phyloP scores from a whole-genome alignment of 1,284 basidiomycete genomes.

The Irpex lacteus region DNA sequence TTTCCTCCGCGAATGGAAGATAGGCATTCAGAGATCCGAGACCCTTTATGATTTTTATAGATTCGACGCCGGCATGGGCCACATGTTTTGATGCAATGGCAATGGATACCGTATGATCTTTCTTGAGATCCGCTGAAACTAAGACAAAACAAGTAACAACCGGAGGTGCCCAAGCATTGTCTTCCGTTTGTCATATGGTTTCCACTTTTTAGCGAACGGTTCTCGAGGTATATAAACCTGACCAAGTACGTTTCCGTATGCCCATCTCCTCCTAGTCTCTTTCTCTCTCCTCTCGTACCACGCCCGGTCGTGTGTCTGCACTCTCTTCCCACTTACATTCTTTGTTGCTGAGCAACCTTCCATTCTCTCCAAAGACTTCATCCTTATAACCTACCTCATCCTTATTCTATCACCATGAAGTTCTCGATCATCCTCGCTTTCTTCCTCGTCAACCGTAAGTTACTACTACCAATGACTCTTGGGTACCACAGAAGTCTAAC shows the following conservation, averaged over 20 bases:
- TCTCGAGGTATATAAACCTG: not conserved
- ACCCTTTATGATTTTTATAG: no score
- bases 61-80: not conserved
- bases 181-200: not conserved
- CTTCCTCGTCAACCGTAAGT: constrained; percentile 1
- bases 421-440: constrained; percentile 1
- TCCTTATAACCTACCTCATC: not conserved
- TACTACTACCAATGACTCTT: not conserved
- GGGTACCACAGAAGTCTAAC: no score
- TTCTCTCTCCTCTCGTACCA: not conserved
- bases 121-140: not conserved
- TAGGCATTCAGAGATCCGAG: no score
- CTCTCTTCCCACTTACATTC: not conserved
- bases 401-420: not conserved
- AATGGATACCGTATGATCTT: not conserved
- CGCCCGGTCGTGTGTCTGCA: constrained; percentile 1
- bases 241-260: not conserved
- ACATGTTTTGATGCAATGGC: not conserved
- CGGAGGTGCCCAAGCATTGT: not conserved
- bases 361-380: not conserved
- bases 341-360: constrained; percentile 4
- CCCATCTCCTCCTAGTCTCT: not conserved
- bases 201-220: not conserved
- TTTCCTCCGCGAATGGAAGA: no score
- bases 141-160: not conserved